A percentile compares a stretch with the other conserved stretches of the same genome.
These are phyloP conservation scores for Dioscorea alata DNA, from an alignment of 106 monocot species.

Conservation along the genomic window DNA sequence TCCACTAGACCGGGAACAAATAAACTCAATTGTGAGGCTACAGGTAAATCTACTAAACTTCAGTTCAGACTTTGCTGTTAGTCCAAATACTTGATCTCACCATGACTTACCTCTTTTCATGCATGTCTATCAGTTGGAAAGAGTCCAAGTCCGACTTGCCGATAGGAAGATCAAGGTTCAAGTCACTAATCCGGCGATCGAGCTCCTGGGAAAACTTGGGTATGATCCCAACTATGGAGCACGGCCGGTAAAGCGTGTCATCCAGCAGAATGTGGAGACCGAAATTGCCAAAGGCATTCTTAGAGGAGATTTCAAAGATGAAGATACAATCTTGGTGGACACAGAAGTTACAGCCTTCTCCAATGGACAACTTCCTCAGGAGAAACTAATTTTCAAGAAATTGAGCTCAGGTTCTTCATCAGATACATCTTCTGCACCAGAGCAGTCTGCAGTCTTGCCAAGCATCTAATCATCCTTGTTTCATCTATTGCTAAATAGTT, in stretches of 20 bases:
- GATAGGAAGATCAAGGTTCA: slow-evolving; percentile 78
- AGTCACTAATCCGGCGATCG: slow-evolving; percentile 64
- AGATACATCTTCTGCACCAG: slow-evolving; percentile 6
- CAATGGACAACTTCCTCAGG: slow-evolving; percentile 82
- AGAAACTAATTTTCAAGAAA: slow-evolving; percentile 70
- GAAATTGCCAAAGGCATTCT: slow-evolving; percentile 93
- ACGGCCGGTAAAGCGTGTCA: slow-evolving; percentile 96
- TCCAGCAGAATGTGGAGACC: slow-evolving; percentile 92
- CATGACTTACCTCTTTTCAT: neutral
- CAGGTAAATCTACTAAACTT: slow-evolving; percentile 49
- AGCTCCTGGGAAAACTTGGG: slow-evolving; percentile 80
- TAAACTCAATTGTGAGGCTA: slow-evolving; percentile 82
- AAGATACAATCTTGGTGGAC: slow-evolving; percentile 69
- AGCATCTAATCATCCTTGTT: no score
- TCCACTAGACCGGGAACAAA: slow-evolving; percentile 83
- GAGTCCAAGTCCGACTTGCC: slow-evolving; percentile 65
- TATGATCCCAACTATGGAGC: slow-evolving; percentile 98
- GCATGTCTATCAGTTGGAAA: slow-evolving; percentile 49
- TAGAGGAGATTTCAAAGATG: slow-evolving; percentile 90
- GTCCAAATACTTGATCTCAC: neutral
- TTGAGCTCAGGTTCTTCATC: slow-evolving; percentile 18
- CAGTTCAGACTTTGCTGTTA: neutral
- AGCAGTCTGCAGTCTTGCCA: no score
- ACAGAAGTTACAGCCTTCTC: slow-evolving; percentile 76
- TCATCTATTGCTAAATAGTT: no score